These are phyloP conservation scores for Apiospora phragmitis DNA, from an alignment of 2,329 filamentous ascomycete species.

Conservation along the genomic window DNA sequence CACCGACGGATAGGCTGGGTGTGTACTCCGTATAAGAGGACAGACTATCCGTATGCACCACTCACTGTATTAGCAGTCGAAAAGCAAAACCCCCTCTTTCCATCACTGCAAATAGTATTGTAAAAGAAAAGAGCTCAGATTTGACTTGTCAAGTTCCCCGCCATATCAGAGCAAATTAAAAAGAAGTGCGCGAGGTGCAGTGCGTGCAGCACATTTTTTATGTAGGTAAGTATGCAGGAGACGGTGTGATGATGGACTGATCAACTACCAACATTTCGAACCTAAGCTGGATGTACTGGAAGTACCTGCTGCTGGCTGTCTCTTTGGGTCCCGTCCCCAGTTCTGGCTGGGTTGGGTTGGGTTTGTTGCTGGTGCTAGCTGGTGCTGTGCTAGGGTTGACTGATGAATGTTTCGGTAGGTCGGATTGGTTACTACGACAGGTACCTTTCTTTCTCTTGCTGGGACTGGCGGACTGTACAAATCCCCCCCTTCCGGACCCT, in stretches of 20 bases:
- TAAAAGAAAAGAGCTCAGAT: neutral
- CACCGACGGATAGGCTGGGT: neutral
- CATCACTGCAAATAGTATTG: neutral
- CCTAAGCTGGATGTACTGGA: neutral
- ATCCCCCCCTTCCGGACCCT: neutral
- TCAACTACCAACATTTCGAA: neutral
- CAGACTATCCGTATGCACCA: neutral
- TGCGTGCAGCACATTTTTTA: neutral
- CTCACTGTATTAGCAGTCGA: neutral
- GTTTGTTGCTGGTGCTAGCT: conserved; percentile 1
- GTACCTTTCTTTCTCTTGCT: neutral
- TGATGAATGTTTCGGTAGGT: neutral
- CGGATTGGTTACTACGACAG: neutral
- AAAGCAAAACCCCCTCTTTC: neutral
- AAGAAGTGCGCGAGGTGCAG: neutral
- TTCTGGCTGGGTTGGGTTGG: neutral
- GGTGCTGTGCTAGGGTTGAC: neutral
- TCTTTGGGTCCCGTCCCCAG: neutral
- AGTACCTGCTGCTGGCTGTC: neutral
- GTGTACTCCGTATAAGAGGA: neutral
- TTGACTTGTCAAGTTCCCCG: neutral
- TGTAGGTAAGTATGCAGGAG: neutral
- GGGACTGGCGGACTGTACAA: neutral
- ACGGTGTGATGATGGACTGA: neutral
- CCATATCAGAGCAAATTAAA: neutral